Evolutionary conservation across 2,329 filamentous ascomycete species (phyloP), one percentile per base, ranked within the genome.

Genomic region (Ascochyta lentis): DNA sequence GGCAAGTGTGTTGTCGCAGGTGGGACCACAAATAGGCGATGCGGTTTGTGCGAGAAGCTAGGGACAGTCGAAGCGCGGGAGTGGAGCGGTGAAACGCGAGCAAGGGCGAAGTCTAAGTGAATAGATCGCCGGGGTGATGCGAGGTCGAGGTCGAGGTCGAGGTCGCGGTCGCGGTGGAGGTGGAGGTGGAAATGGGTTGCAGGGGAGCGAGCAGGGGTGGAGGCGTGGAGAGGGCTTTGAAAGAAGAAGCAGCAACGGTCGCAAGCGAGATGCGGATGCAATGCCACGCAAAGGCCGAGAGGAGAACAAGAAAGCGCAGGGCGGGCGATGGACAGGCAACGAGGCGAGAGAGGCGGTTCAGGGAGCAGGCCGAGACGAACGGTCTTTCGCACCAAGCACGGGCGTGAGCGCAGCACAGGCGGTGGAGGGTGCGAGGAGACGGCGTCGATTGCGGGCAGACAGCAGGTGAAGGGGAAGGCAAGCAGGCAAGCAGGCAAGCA

Each of bases 61-160:
- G 24, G 26, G 37, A 55, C 46, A 40, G 50, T 50, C 44, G 53
- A 47, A 50, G 51, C 34, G 58, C 47, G 47, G 34, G 16, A 19
- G 54, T 53, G 50, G 39, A 54, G 27, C 52, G 58, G 54, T 60
- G 58, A 64, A 68, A 65, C 58, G 60, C 63, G 45, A 65, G 61
- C 59, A 60, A 60, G 65, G 72, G 71, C 71, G 71, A 74, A 56
- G 65, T 61, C 72, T 75, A 76, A 76, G 65, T 75, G 60, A 76
- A 76, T 75, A 76, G 72, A 71, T 75, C 72, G 73, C 68, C 70
- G 47, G 38, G 62, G 64, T 69, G 60, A 62, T 60, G 54, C 44
- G 54, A 49, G 42, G 49, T 54, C 50, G 60, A 53, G 44, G 47
- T 19, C 16, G 16, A 19, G 16, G 16, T 19, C 16, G 16, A 19